phyloP scores from a whole-genome alignment of 768 basidiomycete genomes.

The Clathrus columnatus region DNA sequence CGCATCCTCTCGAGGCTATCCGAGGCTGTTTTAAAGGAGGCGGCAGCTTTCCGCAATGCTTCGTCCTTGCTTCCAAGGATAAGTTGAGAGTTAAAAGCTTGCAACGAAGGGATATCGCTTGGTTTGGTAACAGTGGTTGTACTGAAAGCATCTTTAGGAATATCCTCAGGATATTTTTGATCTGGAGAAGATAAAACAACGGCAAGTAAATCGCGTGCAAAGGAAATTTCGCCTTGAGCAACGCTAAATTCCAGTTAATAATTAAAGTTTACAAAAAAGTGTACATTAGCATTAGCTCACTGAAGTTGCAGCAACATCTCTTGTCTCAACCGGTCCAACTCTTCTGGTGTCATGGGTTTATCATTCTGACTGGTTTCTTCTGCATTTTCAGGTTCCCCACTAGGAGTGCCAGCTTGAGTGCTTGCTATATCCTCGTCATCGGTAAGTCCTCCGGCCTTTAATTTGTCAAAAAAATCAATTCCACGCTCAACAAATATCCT shows the following conservation, averaged over 20 bases:
- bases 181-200: slow-evolving; percentile 41
- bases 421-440: slow-evolving; percentile 13
- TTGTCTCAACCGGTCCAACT: slow-evolving; percentile 62
- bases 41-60: slow-evolving; percentile 63
- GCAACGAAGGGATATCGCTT: slow-evolving; percentile 51
- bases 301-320: slow-evolving; percentile 64
- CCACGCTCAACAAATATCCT: slow-evolving; percentile 72
- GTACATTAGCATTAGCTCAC: slow-evolving; percentile 37
- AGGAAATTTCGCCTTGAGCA: slow-evolving; percentile 72
- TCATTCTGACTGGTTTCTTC: slow-evolving; percentile 24
- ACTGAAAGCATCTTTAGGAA: slow-evolving; percentile 33
- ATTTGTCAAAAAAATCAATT: slow-evolving; percentile 60
- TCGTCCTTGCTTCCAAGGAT: slow-evolving; percentile 75
- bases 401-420: slow-evolving; percentile 18
- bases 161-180: slow-evolving; percentile 25
- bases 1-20: slow-evolving; percentile 58
- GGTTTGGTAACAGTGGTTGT: slow-evolving; percentile 62
- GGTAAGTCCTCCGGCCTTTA: slow-evolving; percentile 16
- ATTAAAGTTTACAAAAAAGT: neutral
- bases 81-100: slow-evolving; percentile 64
- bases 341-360: slow-evolving; percentile 60
- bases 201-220: slow-evolving; percentile 61
- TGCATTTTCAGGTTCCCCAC: slow-evolving; percentile 24
- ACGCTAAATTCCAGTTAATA: no score
- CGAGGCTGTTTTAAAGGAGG: slow-evolving; percentile 61